A percentile compares a stretch with the other conserved stretches of the same genome.
phyloP scores from a whole-genome alignment of 371 early-diverging fungal species.

The Mucor saturninus region DNA sequence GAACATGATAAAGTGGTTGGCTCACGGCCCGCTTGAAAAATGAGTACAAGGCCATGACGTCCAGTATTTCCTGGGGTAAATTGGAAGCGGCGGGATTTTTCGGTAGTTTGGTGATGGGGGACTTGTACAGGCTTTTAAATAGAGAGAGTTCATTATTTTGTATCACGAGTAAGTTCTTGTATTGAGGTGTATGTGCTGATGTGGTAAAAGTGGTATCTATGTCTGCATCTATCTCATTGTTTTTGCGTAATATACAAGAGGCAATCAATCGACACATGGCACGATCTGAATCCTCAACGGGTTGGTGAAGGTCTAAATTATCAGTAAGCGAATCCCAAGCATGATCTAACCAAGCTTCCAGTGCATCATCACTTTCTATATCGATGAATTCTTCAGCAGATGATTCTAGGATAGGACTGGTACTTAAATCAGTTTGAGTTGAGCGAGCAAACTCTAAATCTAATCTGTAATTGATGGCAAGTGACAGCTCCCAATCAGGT shows the following conservation, averaged over 20 bases:
- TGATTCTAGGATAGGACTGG: too few species aligned
- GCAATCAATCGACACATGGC: conserved; percentile 46
- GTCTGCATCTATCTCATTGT: background rate
- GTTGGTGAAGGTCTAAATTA: background rate
- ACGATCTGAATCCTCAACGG: conserved; percentile 30
- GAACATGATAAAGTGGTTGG: background rate
- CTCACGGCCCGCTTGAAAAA: conserved; percentile 22
- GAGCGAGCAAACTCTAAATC: conserved; percentile 12
- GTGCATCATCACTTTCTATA: conserved; percentile 11
- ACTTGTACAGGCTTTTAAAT: conserved; percentile 18
- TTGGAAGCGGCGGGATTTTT: conserved; percentile 1
- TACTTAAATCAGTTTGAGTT: too few species aligned
- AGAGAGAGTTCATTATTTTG: conserved; percentile 44
- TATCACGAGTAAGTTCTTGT: conserved; percentile 29
- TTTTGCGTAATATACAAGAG: conserved; percentile 30
- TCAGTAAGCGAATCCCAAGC: conserved; percentile 28
- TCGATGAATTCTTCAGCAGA: conserved; percentile 14
- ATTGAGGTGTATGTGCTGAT: conserved; percentile 1
- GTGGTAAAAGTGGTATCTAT: background rate
- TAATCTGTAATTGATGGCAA: conserved; percentile 5
- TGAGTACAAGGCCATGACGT: conserved; percentile 34
- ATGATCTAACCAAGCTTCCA: conserved; percentile 26
- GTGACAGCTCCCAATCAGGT: conserved; percentile 1
- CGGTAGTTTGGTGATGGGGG: background rate
- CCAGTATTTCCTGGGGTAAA: conserved; percentile 19